Conservation (phyloP, 208 protist species). For the Trypanosomatidae sp. region DNA sequence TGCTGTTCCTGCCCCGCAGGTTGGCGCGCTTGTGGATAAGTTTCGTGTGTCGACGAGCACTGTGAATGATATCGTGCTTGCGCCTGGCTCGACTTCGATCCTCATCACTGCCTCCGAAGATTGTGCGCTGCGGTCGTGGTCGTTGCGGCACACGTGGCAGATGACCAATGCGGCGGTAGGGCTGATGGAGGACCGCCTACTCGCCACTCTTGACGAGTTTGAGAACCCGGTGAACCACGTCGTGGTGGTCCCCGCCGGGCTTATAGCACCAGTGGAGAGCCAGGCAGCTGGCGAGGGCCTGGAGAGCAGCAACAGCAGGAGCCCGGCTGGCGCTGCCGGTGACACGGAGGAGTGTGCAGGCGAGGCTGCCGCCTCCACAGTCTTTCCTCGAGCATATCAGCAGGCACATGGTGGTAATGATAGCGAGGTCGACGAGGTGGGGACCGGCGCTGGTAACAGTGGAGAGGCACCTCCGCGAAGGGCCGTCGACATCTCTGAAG, state of each 20-base stretch:
- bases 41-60: slow-evolving; percentile 73
- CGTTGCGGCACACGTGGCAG: slow-evolving; percentile 32
- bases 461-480: slow-evolving; percentile 3
- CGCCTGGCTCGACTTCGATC: slow-evolving; percentile 29
- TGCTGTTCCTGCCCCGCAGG: slow-evolving; percentile 2
- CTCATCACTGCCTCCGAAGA: slow-evolving; percentile 83
- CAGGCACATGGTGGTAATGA: neutral
- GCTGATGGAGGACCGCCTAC: slow-evolving; percentile 53
- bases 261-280: slow-evolving; percentile 17
- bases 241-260: slow-evolving; percentile 39
- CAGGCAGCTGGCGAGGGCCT: neutral
- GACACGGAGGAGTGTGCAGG: neutral
- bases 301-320: neutral
- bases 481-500: slow-evolving; percentile 3
- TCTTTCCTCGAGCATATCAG: neutral
- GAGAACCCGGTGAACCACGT: slow-evolving; percentile 85
- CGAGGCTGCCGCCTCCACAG: slow-evolving; percentile 4
- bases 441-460: neutral
- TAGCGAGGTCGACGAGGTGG: slow-evolving; percentile 2
- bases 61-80: slow-evolving; percentile 75
- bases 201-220: slow-evolving; percentile 80
- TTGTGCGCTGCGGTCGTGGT: slow-evolving; percentile 77
- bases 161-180: slow-evolving; percentile 9
- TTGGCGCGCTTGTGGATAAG: slow-evolving; percentile 58
- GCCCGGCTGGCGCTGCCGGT: slow-evolving; percentile 6